phyloP scores from a whole-genome alignment of 1,284 basidiomycete genomes.

The Cutaneotrichosporon spelunceum region DNA sequence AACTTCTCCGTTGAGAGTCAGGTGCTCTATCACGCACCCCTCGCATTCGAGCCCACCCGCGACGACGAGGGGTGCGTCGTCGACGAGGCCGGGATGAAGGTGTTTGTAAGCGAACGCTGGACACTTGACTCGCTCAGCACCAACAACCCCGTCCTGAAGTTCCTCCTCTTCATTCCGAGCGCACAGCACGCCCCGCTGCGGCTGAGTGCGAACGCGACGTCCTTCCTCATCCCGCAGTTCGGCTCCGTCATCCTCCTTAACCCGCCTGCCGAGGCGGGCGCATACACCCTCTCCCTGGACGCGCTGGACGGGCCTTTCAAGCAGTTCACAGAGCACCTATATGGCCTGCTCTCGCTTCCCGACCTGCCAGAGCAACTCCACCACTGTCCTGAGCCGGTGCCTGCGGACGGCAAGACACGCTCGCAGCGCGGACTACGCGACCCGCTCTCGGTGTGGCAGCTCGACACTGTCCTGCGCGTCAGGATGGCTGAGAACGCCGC shows the following conservation, averaged over 20 bases:
- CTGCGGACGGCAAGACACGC: neutral
- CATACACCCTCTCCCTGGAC: constrained; percentile 30
- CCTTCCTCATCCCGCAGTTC: constrained; percentile 91
- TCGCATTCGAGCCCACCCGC: constrained; percentile 67
- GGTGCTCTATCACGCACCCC: constrained; percentile 83
- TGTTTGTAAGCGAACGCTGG: constrained; percentile 95
- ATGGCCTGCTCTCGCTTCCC: constrained; percentile 73
- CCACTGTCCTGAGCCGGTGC: constrained; percentile 13
- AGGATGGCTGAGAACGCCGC: constrained; percentile 69
- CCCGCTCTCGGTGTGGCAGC: constrained; percentile 60
- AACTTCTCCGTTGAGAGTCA: constrained; percentile 93
- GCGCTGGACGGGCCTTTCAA: constrained; percentile 62
- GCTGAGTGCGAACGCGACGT: constrained; percentile 53
- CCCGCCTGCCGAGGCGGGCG: constrained; percentile 46
- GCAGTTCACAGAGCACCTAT: constrained; percentile 71
- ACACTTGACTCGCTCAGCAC: constrained; percentile 62
- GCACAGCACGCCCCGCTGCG: constrained; percentile 64
- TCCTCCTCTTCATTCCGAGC: constrained; percentile 85
- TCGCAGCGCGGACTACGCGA: constrained; percentile 16
- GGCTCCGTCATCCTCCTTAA: constrained; percentile 85
- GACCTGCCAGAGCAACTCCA: constrained; percentile 54
- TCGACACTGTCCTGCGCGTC: constrained; percentile 69
- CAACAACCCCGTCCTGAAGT: constrained; percentile 88
- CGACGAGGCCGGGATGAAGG: constrained; percentile 73
- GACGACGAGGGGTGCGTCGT: constrained; percentile 57